Conservation (phyloP, 352 stramenopile species). For the Pythium oligandrum region DNA sequence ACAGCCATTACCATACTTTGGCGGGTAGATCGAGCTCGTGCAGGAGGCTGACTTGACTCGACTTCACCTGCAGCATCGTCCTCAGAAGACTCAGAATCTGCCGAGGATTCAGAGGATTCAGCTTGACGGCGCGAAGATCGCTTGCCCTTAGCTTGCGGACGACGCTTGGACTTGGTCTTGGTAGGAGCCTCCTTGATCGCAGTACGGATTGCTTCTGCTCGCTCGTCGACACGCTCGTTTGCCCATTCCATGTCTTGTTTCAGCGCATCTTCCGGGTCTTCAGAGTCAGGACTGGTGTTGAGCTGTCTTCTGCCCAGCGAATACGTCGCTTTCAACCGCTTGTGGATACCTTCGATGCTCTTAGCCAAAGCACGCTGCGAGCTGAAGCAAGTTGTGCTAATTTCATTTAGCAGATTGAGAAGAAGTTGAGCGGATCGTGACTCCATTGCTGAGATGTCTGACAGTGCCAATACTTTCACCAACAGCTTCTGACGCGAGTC, state of each 20-base stretch:
- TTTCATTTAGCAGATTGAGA: conserved; percentile 42
- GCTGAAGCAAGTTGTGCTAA: conserved; percentile 34
- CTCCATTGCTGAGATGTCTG: conserved; percentile 45
- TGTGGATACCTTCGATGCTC: conserved; percentile 40
- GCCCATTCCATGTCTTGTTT: conserved; percentile 53
- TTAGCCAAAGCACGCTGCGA: conserved; percentile 35
- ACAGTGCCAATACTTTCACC: conserved; percentile 44
- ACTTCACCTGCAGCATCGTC: conserved; percentile 5
- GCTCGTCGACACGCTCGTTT: conserved; percentile 36
- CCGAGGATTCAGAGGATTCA: conserved; percentile 14
- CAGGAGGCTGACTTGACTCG: conserved; percentile 4
- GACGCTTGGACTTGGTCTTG: conserved; percentile 21
- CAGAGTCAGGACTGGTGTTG: conserved; percentile 19
- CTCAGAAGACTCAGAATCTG: conserved; percentile 6
- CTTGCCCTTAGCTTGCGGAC: conserved; percentile 17
- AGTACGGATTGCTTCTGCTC: conserved; percentile 26
- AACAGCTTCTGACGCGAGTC: conserved; percentile 43
- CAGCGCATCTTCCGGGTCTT: conserved; percentile 14
- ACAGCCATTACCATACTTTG: conserved; percentile 54
- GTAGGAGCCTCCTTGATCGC: conserved; percentile 29
- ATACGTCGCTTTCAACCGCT: conserved; percentile 27
- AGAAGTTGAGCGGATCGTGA: conserved; percentile 48
- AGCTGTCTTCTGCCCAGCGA: conserved; percentile 23
- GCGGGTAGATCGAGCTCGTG: conserved; percentile 38
- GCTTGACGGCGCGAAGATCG: conserved; percentile 22